These are phyloP conservation scores for Turnera subulata DNA, from an alignment of 345 rosid species.

Conservation along the genomic window DNA sequence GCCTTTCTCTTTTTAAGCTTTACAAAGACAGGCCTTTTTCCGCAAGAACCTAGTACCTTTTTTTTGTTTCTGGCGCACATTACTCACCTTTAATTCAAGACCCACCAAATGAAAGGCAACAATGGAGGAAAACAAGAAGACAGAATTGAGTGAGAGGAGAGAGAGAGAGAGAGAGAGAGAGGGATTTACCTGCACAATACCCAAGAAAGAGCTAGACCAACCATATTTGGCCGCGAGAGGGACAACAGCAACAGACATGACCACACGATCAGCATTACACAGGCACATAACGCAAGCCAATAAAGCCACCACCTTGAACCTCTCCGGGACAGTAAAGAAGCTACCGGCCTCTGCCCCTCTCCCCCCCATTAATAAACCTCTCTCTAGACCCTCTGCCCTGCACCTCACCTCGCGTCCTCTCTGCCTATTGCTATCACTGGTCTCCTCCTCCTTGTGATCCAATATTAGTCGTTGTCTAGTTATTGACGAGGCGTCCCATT, in stretches of 20 bases:
- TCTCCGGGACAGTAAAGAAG: slow-evolving; percentile 48
- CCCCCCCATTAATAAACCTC: slow-evolving; percentile 37
- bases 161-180: too few relatives aligned
- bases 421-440: background rate
- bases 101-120: too few relatives aligned
- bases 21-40: too few relatives aligned
- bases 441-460: too few relatives aligned
- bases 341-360: slow-evolving; percentile 29
- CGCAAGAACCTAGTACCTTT: too few relatives aligned
- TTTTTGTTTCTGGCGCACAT: too few relatives aligned
- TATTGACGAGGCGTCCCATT: slow-evolving; percentile 9
- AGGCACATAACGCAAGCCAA: slow-evolving; percentile 79
- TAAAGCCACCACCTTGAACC: slow-evolving; percentile 77
- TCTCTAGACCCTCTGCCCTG: slow-evolving; percentile 15
- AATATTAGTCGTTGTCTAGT: too few relatives aligned
- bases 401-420: slow-evolving; percentile 4
- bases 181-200: slow-evolving; percentile 82
- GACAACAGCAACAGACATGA: slow-evolving; percentile 79
- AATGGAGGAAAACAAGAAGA: background rate
- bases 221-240: slow-evolving; percentile 81
- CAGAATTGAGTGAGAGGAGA: background rate
- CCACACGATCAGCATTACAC: slow-evolving; percentile 55
- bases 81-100: background rate
- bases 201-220: slow-evolving; percentile 88
- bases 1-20: too few relatives aligned